Evolutionary conservation across 805 yeast species (phyloP), one percentile per base, ranked within the genome.

Genomic region (Myxozyma vanderwaltii): DNA sequence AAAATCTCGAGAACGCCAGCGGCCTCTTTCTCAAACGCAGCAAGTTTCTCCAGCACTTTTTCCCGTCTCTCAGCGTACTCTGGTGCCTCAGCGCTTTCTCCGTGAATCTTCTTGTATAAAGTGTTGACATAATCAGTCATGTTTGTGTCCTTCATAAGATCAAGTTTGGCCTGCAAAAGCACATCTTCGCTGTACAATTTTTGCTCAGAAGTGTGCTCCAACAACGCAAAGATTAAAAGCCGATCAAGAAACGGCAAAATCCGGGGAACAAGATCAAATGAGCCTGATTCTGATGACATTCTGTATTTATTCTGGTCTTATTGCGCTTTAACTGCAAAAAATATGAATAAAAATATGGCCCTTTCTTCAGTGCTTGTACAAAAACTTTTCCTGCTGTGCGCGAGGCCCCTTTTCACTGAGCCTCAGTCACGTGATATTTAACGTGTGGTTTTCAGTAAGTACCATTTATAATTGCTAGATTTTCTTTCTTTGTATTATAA

Each of bases 221-320:
- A 70, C 65, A 84, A 71, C 46, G 83, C 83, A 63, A 79, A 82
- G 57, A 80, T 75, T 70, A 85, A 72, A 67, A 83, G 86, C 62
- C 87, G 78, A 72, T 85, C 89, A 67, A 85, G 72, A 67, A 82
- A 85, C 45, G 83, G 83, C 62, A 81, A 74, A 61, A 85, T 71
- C 70, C 80, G 79, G 52, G 75, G 61, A 21, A 62, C 58, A 17
- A 62, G 54, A 50, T 62, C 65, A 46, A 19, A 48, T 3, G 50
- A 36, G 46, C 10, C 17, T 5, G 43, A 33, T 17, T 41, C 49
- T 33, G 19, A 10, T 19, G 52, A 19, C 52, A 48, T 48, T 36
- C n/a, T 48, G 21, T 10, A n/a, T n/a, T n/a, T n/a, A n/a, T n/a
- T n/a, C n/a, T n/a, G n/a, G n/a, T n/a, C n/a, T n/a, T n/a, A n/a